Percentiles rank a stretch among this genome's conserved stretches.
These are phyloP conservation scores for Fraxinus cuspidata DNA, from an alignment of 257 asterid genomes.

Conservation along the genomic window DNA sequence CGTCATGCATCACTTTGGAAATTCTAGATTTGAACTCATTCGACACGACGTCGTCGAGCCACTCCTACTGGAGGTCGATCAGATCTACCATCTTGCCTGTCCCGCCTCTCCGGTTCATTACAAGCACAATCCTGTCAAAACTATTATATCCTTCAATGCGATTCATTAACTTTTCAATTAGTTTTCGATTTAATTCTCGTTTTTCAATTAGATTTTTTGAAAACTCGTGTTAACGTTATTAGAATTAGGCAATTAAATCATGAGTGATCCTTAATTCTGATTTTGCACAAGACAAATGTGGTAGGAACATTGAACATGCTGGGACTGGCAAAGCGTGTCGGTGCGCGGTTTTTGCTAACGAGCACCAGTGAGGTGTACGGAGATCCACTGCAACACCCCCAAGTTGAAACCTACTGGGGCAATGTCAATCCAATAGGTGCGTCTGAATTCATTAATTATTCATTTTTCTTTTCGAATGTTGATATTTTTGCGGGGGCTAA, in stretches of 20 bases:
- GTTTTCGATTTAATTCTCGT: neutral
- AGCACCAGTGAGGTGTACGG: slow-evolving; percentile 99
- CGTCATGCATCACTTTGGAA: slow-evolving; percentile 82
- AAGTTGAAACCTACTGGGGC: slow-evolving; percentile 97
- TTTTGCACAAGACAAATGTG: slow-evolving; percentile 88
- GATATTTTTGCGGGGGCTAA: neutral
- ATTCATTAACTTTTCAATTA: neutral
- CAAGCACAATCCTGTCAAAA: slow-evolving; percentile 94
- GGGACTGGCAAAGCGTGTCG: slow-evolving; percentile 95
- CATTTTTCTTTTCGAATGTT: neutral
- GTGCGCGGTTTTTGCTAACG: slow-evolving; percentile 95
- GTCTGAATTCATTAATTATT: slow-evolving; percentile 10
- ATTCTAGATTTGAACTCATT: slow-evolving; percentile 84
- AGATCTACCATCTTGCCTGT: slow-evolving; percentile 98
- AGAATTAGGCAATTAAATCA: neutral
- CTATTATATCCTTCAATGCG: slow-evolving; percentile 75
- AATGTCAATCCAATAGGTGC: slow-evolving; percentile 94
- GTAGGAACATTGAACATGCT: slow-evolving; percentile 97
- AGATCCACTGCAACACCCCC: slow-evolving; percentile 92
- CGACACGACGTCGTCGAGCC: slow-evolving; percentile 99
- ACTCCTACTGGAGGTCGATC: slow-evolving; percentile 83
- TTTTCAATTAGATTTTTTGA: neutral
- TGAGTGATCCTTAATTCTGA: slow-evolving; percentile 38
- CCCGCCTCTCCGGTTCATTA: slow-evolving; percentile 99
- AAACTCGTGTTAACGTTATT: neutral